phyloP scores from a whole-genome alignment of 352 stramenopile species.

The Globisporangium spinosum region DNA sequence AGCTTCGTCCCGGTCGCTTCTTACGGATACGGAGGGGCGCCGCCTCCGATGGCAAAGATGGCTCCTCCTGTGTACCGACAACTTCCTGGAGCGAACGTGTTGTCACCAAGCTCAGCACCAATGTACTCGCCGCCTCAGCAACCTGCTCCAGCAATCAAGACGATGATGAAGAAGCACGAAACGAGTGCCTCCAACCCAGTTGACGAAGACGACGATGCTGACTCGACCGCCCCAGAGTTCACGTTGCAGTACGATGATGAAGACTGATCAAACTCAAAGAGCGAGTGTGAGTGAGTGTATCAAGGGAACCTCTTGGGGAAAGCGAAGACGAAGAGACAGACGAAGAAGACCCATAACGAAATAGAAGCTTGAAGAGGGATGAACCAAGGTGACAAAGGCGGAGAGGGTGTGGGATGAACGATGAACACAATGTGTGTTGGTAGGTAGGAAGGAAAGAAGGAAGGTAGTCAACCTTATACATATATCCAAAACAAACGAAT shows the following conservation, averaged over 20 bases:
- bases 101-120: not conserved
- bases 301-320: not conserved
- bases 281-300: not conserved
- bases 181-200: constrained; percentile 11
- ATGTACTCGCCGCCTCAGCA: not conserved
- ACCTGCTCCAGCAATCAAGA: not conserved
- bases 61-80: not conserved
- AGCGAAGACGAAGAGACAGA: not conserved
- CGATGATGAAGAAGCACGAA: not conserved
- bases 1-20: constrained; percentile 9
- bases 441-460: not conserved
- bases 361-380: not conserved
- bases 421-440: not conserved
- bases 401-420: not conserved
- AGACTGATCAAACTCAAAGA: constrained; percentile 28
- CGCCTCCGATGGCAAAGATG: not conserved
- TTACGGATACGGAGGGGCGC: constrained; percentile 1
- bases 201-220: constrained; percentile 59
- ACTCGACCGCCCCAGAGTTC: constrained; percentile 57
- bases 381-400: not conserved
- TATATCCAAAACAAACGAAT: not conserved
- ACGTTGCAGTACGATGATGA: constrained; percentile 79
- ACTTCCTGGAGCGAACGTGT: not conserved
- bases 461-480: not conserved
- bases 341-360: not conserved